phyloP scores from a whole-genome alignment of 805 yeast genomes.

The Yarrowia divulgata region DNA sequence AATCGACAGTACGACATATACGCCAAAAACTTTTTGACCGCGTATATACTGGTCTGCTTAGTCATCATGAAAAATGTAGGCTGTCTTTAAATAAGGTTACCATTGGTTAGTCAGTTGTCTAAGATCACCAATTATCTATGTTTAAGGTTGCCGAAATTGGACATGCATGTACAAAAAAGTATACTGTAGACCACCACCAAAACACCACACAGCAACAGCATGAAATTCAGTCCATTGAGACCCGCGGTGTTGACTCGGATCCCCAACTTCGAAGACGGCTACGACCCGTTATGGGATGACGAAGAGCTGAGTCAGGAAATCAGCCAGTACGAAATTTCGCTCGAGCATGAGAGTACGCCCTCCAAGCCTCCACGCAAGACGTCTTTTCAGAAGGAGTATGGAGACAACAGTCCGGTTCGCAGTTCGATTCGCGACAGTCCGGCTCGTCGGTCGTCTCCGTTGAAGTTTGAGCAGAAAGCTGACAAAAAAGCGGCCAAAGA shows the following conservation, averaged over 20 bases:
- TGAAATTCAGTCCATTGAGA: conserved; percentile 31
- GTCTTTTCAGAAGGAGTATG: neutral
- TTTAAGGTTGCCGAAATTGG: too few relatives aligned
- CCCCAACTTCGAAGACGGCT: conserved; percentile 33
- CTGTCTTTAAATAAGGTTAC: too few relatives aligned
- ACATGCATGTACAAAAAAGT: neutral
- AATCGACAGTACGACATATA: too few relatives aligned
- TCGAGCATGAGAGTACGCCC: conserved; percentile 2
- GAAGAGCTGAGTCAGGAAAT: conserved; percentile 24
- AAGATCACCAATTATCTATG: too few relatives aligned
- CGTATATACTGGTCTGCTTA: too few relatives aligned
- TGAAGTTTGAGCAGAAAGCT: neutral
- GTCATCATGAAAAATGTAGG: too few relatives aligned
- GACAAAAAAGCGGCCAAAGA: neutral
- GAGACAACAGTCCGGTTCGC: conserved; percentile 9
- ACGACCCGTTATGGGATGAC: conserved; percentile 44
- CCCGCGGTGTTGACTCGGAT: conserved; percentile 2
- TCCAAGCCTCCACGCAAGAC: conserved; percentile 23
- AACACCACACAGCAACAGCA: neutral
- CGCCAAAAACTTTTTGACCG: too few relatives aligned
- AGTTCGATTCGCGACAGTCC: too few relatives aligned
- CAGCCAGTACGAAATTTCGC: conserved; percentile 27
- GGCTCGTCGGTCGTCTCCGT: neutral
- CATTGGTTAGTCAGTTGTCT: too few relatives aligned
- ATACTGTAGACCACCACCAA: neutral